phyloP scores from a whole-genome alignment of 2,329 filamentous ascomycete genomes.

The Colletotrichum nymphaeae region DNA sequence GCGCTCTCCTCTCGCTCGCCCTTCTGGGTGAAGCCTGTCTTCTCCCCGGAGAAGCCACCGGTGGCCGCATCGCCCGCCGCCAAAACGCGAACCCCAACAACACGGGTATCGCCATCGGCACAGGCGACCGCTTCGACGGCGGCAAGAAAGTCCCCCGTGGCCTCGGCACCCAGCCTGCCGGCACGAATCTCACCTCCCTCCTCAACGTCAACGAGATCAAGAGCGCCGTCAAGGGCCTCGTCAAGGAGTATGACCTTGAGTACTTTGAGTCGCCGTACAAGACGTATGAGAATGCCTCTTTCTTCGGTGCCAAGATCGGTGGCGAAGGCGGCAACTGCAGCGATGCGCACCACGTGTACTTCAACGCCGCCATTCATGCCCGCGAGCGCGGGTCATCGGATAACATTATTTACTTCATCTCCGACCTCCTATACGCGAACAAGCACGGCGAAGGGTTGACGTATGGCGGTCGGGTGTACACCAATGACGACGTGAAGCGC shows the following conservation, averaged over 20 bases:
- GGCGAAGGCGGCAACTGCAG: constrained; percentile 39
- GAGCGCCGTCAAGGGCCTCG: constrained; percentile 56
- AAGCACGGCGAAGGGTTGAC: constrained; percentile 59
- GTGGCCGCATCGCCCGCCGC: constrained; percentile 32
- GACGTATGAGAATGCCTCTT: constrained; percentile 54
- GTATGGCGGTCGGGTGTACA: constrained; percentile 64
- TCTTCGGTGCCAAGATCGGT: constrained; percentile 57
- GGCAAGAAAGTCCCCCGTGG: constrained; percentile 51
- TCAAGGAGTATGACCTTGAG: constrained; percentile 50
- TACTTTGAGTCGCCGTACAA: constrained; percentile 55
- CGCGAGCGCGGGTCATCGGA: constrained; percentile 69
- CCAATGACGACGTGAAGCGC: constrained; percentile 60
- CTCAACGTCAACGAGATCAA: constrained; percentile 58
- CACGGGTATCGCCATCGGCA: constrained; percentile 51
- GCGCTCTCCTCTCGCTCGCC: constrained; percentile 38
- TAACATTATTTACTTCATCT: constrained; percentile 67
- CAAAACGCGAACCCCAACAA: constrained; percentile 34
- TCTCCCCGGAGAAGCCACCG: constrained; percentile 48
- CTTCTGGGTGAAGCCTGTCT: constrained; percentile 47
- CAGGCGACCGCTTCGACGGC: constrained; percentile 54
- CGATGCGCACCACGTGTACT: constrained; percentile 59
- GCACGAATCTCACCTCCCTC: constrained; percentile 51
- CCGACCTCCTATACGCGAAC: constrained; percentile 66
- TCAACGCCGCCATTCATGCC: constrained; percentile 67
- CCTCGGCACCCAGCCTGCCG: constrained; percentile 48